phyloP scores from a whole-genome alignment of 2,329 filamentous ascomycete species.

The Cryphonectria naterciae region DNA sequence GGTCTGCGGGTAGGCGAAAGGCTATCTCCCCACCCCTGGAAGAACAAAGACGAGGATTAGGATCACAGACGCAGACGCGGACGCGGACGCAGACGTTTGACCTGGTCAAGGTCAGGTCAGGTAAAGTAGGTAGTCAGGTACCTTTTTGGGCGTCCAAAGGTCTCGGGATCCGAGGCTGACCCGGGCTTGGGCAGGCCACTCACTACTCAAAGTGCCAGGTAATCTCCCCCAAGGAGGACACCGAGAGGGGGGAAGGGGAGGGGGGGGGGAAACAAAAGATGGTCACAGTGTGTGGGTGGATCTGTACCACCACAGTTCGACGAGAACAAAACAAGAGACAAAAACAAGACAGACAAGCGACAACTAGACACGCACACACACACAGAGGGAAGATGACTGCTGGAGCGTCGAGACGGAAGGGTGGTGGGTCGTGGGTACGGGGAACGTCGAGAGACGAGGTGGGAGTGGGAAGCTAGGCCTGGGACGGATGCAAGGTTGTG shows the following conservation, averaged over 20 bases:
- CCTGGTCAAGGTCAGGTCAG: neutral
- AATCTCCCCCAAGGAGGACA: neutral
- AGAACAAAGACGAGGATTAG: conserved; percentile 16
- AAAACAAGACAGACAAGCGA: neutral
- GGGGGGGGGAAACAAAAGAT: neutral
- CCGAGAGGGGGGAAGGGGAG: neutral
- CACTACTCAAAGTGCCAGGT: neutral
- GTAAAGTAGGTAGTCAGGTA: conserved; percentile 15
- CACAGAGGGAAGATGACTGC: neutral
- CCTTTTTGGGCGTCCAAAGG: conserved; percentile 15
- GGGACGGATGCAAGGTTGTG: conserved; percentile 15
- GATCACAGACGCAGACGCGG: conserved; percentile 12
- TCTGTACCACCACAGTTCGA: conserved; percentile 24
- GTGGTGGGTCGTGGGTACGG: conserved; percentile 24
- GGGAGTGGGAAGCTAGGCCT: conserved; percentile 11
- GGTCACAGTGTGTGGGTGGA: conserved; percentile 20
- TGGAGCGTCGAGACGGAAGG: conserved; percentile 1
- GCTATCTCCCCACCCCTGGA: neutral
- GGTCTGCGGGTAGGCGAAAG: neutral
- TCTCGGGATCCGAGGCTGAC: conserved; percentile 21
- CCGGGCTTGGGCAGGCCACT: neutral
- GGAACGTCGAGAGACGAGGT: conserved; percentile 9
- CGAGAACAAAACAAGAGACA: neutral
- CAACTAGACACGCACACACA: neutral
- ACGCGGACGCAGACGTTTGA: conserved; percentile 11